Evolutionary conservation across 176 grass and related monocot species (phyloP), one percentile per base, ranked within the genome.

Genomic region (Avena eriantha): DNA sequence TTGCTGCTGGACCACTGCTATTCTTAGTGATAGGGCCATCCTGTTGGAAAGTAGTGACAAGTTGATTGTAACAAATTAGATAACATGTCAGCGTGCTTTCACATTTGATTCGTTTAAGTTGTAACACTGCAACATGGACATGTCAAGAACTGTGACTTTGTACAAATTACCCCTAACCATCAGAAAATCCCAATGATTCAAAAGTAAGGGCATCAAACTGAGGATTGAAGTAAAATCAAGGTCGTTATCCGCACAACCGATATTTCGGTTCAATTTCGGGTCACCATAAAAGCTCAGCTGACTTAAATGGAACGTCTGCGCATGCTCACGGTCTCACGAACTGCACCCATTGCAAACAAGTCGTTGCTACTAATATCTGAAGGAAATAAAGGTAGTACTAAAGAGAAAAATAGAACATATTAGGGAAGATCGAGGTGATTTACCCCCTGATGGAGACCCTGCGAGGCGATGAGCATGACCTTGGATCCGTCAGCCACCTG

Each of bases 391-490:
- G 71, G 72, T 60, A 19, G 55, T 69, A 69, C 14, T 11, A 47
- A 49, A 31, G 22, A 72, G 65, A 80, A 50, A 48, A 54, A 46
- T 66, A 8, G 33, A 55, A 56, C 69, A 54, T 8, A 55, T 79
- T 73, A 33, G 39, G 26, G 84, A 34, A 34, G 72, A 86, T 77
- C 21, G 19, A 23, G 56, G 36, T 23, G 43, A 89, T 34, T 86
- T 95, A 98, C 96, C 87, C 96, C 96, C 80, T 98, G 96, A 89
- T 98, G 96, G 48, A 98, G 90, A 45, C 96, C 96, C 84, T 94
- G 91, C 66, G 91, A 87, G 9, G 96, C 96, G 75, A 98, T 92
- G 48, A 98, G 77, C 96, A 98, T 98, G 39, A 98, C 73, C 84
- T 98, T 98, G 66, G 93, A 93, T 85, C 96, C 90, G 72, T 89